Conservation (phyloP, 257 asterid genomes). For the Eustoma russellianum region DNA sequence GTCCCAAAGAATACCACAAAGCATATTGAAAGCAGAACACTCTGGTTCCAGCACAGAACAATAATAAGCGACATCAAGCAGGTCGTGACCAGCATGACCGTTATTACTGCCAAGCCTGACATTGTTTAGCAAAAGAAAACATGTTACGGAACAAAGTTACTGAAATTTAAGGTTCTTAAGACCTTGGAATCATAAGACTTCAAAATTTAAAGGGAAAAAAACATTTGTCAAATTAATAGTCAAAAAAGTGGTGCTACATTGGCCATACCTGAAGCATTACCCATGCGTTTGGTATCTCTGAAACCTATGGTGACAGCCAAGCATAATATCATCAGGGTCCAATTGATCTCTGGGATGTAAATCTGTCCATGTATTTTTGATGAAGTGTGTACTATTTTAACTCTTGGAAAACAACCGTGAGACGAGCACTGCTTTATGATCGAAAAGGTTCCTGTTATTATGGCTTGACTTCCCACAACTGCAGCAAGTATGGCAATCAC, state of each 20-base stretch:
- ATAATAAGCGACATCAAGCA: slow-evolving; percentile 91
- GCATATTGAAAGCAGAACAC: slow-evolving; percentile 45
- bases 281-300: slow-evolving; percentile 77
- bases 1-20: slow-evolving; percentile 76
- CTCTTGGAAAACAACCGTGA: slow-evolving; percentile 82
- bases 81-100: slow-evolving; percentile 94
- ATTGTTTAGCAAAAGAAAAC: not conserved
- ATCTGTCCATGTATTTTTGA: slow-evolving; percentile 88
- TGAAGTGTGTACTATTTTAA: slow-evolving; percentile 76
- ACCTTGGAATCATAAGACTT: not conserved
- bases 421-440: slow-evolving; percentile 91
- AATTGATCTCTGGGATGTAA: slow-evolving; percentile 89
- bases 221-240: not conserved
- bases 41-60: slow-evolving; percentile 75
- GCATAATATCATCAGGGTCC: slow-evolving; percentile 75
- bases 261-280: slow-evolving; percentile 84
- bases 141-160: not conserved
- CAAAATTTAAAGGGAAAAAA: not conserved
- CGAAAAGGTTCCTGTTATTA: slow-evolving; percentile 86
- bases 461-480: slow-evolving; percentile 94
- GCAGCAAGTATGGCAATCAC: slow-evolving; percentile 93
- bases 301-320: slow-evolving; percentile 88
- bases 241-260: not conserved
- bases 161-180: not conserved
- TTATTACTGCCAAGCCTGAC: slow-evolving; percentile 86